Evolutionary conservation across 2,329 filamentous ascomycete genomes (phyloP).

Genomic region (Colletotrichum camelliae): DNA sequence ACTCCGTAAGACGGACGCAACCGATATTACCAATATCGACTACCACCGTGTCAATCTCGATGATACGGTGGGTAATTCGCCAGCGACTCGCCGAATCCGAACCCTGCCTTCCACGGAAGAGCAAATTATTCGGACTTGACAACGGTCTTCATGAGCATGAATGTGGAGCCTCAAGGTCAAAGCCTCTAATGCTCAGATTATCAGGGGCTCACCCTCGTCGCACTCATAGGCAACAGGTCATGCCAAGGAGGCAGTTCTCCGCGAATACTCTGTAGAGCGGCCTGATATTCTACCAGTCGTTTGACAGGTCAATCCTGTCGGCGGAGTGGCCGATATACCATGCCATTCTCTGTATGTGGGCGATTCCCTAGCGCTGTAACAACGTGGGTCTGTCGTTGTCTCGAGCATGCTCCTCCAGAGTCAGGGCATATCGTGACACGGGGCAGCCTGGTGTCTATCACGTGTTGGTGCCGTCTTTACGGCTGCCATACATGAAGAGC

Average conservation of each 20-base stretch:
- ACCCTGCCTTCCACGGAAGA: too few relatives aligned
- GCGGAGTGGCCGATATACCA: background rate
- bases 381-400: background rate
- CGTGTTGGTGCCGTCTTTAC: background rate
- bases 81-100: background rate
- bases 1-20: background rate
- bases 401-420: background rate
- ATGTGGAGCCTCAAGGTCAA: background rate
- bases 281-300: background rate
- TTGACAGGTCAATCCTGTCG: background rate
- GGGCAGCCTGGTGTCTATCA: background rate
- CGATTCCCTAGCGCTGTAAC: background rate
- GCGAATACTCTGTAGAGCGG: background rate
- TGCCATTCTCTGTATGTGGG: background rate
- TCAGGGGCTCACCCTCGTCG: background rate
- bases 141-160: background rate
- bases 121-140: slow-evolving; percentile 36
- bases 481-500: background rate
- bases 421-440: background rate
- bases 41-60: background rate
- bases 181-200: background rate
- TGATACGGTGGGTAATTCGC: background rate
- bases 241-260: background rate
- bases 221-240: background rate
- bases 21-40: background rate